phyloP scores from a whole-genome alignment of 257 asterid genomes.

The Solanum lycopersicoides region DNA sequence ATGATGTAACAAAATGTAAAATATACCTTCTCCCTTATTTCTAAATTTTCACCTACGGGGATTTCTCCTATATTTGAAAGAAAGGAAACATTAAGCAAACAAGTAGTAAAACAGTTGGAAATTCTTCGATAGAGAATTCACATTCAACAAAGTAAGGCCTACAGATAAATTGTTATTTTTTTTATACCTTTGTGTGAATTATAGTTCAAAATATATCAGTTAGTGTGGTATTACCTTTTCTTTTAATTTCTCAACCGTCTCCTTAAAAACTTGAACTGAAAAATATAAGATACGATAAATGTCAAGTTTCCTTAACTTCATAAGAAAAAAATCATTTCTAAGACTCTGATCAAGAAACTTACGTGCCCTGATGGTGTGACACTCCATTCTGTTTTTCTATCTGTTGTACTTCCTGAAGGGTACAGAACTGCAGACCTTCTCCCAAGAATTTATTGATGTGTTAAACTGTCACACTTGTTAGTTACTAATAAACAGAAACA shows the following conservation, averaged over 20 bases:
- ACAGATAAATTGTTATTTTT: neutral
- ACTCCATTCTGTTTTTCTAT: no score
- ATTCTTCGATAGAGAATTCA: neutral
- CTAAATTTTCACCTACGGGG: slow-evolving; percentile 61
- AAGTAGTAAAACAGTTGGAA: neutral
- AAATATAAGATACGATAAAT: neutral
- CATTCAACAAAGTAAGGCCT: neutral
- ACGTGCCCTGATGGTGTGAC: no score
- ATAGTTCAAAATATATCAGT: neutral
- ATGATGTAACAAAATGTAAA: neutral
- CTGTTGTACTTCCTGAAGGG: no score
- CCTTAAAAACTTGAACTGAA: slow-evolving; percentile 71
- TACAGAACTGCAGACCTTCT: no score
- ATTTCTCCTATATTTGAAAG: slow-evolving; percentile 35
- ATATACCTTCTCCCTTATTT: slow-evolving; percentile 58
- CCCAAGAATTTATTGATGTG: no score
- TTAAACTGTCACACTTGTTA: no score
- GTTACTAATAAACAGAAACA: no score
- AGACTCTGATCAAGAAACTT: no score
- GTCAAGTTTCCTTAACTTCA: neutral
- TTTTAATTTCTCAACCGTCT: slow-evolving; percentile 57
- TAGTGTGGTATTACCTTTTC: slow-evolving; percentile 39
- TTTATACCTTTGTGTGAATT: neutral
- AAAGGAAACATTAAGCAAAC: neutral
- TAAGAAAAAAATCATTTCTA: neutral